Base-by-base conservation (phyloP, 148 eudicot species). In the Selenicereus undatus region DNA sequence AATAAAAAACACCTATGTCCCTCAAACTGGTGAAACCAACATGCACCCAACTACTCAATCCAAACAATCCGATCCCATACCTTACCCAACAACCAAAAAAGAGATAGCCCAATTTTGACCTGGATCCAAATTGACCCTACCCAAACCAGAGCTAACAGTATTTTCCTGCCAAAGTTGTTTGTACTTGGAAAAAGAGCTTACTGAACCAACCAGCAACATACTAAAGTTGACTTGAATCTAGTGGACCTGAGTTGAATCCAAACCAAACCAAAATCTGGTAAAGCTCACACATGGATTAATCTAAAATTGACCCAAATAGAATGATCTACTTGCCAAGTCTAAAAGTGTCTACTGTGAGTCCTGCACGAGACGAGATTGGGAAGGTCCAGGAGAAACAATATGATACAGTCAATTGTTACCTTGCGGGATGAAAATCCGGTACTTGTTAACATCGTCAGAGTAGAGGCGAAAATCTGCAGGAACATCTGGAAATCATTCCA, bases 381-480 rank as follows among this genome's bases (percentile, higher is more conserved):
- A 8, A 60, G 3, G 17, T 54, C 35, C 5, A 13, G 42, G 70
- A 56, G 43, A 21, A 58, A n/a, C 21, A 26, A 42, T 45, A 21
- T 45, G 17, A 48, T 35, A 5, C 78, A 5, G 27, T 83, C 48
- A 58, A 36, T 73, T 18, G 6, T 80, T 79, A 96, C 99, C 99
- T 86, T 85, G 88, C 78, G 99, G 99, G 73, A 96, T 89, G 43
- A 80, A 79, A 16, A 96, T 87, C 86, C 89, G 87, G 85, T 84
- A 96, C 88, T 90, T 96, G 85, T 94, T 96, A 52, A 76, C 88
- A 73, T 91, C 93, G 76, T 96, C 99, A 8, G 91, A 81, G 82
- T 91, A 96, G 81, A 89, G 48, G 35, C 91, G 93, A 73, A 83
- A 90, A 60, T 88, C 97, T 66, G 78, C 91, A 52, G 85, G 54